Evolutionary conservation across 192 early-diverging fungal genomes (phyloP).

Genomic region (Backusella tarrabulga): DNA sequence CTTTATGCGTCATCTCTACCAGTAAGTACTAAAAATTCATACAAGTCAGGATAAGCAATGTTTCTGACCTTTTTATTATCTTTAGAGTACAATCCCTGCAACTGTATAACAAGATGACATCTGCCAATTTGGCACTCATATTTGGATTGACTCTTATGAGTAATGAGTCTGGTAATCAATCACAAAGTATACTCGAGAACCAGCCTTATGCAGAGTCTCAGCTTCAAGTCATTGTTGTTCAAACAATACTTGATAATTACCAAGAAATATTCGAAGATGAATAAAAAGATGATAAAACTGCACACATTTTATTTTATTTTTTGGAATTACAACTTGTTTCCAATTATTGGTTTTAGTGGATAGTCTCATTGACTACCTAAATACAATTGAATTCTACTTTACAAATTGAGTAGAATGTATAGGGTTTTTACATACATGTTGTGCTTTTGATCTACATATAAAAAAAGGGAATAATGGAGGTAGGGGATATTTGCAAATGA

Average conservation of each 20-base stretch:
- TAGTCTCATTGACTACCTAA: no score
- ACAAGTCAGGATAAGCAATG: background rate
- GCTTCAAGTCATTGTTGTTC: slow-evolving; percentile 45
- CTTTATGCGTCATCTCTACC: slow-evolving; percentile 79
- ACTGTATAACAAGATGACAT: slow-evolving; percentile 82
- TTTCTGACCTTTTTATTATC: background rate
- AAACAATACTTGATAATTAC: slow-evolving; percentile 41
- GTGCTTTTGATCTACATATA: no score
- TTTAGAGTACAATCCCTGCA: slow-evolving; percentile 71
- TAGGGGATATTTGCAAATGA: background rate
- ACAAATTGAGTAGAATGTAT: no score
- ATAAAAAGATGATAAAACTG: background rate
- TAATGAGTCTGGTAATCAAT: slow-evolving; percentile 25
- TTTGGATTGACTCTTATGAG: slow-evolving; percentile 88
- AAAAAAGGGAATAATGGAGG: no score
- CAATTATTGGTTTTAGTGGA: no score
- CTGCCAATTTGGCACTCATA: slow-evolving; percentile 82
- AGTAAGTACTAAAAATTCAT: slow-evolving; percentile 39
- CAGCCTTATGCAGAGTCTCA: slow-evolving; percentile 48
- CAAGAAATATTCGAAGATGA: slow-evolving; percentile 61
- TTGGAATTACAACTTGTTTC: no score
- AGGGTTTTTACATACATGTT: no score
- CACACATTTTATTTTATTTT: no score
- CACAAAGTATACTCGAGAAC: background rate
- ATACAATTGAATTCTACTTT: no score